phyloP scores from a whole-genome alignment of 352 stramenopile genomes.

The Elongisporangium senticosum region DNA sequence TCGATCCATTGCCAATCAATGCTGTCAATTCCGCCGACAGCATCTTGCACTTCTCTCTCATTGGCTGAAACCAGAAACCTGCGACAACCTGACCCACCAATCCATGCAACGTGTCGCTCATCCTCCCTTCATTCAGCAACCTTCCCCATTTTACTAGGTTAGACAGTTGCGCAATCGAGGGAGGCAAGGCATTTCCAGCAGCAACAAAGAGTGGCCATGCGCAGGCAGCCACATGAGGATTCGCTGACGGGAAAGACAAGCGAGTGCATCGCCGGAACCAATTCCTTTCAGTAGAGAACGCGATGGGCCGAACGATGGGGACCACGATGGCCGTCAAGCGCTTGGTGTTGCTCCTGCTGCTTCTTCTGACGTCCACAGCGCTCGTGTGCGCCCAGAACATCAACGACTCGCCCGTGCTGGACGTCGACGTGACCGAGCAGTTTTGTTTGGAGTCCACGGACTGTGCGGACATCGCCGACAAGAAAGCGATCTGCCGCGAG shows the following conservation, averaged over 20 bases:
- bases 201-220: not conserved
- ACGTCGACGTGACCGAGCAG: constrained; percentile 15
- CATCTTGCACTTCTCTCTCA: not conserved
- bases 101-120: constrained; percentile 1
- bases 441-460: constrained; percentile 41
- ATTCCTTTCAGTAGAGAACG: not conserved
- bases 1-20: constrained; percentile 3
- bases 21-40: not conserved
- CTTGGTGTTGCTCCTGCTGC: constrained; percentile 2
- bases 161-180: not conserved
- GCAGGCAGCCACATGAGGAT: not conserved
- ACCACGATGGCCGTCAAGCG: not conserved
- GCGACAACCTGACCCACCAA: not conserved
- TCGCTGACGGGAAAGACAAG: not conserved
- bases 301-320: not conserved
- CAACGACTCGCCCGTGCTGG: constrained; percentile 25
- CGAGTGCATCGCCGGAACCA: constrained; percentile 6
- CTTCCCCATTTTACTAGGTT: not conserved
- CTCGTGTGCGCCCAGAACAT: constrained; percentile 19
- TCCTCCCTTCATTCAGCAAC: constrained; percentile 5
- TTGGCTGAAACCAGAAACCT: constrained; percentile 9
- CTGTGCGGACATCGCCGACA: constrained; percentile 34
- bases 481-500: constrained; percentile 34
- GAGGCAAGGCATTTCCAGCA: constrained; percentile 1
- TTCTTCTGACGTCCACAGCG: constrained; percentile 1